These are phyloP conservation scores for Pulveroboletus sp. DNA, from an alignment of 768 basidiomycete species.

Conservation along the genomic window DNA sequence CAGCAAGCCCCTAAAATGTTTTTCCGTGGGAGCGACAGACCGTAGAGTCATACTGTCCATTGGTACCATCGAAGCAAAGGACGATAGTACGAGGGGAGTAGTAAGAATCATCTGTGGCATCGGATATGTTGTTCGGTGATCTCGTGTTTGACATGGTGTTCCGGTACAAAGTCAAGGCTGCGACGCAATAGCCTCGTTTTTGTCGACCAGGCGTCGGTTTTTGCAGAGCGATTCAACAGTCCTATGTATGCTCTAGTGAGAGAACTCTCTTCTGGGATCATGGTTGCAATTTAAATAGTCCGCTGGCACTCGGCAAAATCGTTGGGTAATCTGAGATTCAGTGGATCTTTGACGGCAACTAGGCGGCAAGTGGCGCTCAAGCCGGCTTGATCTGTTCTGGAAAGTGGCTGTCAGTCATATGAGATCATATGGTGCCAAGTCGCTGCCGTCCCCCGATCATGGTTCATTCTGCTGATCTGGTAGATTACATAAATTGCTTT, in stretches of 20 bases:
- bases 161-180: not conserved
- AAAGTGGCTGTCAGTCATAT: not conserved
- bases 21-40: no score
- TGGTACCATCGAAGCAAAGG: conserved; percentile 70
- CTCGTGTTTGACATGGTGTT: conserved; percentile 17
- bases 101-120: not conserved
- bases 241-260: not conserved
- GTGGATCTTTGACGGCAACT: not conserved
- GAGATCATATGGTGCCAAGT: no score
- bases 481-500: no score
- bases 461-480: no score
- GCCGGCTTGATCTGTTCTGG: not conserved
- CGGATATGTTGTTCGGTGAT: not conserved
- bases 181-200: not conserved
- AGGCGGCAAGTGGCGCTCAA: no score
- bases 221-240: not conserved
- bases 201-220: not conserved
- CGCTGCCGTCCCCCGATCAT: not conserved
- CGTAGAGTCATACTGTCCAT: conserved; percentile 44
- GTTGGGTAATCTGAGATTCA: not conserved
- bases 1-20: no score
- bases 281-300: not conserved
- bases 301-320: not conserved
- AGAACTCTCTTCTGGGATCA: not conserved
- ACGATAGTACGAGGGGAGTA: conserved; percentile 44